phyloP scores from a whole-genome alignment of 1,139 yeast genomes.

The Magnusiomyces sp. region DNA sequence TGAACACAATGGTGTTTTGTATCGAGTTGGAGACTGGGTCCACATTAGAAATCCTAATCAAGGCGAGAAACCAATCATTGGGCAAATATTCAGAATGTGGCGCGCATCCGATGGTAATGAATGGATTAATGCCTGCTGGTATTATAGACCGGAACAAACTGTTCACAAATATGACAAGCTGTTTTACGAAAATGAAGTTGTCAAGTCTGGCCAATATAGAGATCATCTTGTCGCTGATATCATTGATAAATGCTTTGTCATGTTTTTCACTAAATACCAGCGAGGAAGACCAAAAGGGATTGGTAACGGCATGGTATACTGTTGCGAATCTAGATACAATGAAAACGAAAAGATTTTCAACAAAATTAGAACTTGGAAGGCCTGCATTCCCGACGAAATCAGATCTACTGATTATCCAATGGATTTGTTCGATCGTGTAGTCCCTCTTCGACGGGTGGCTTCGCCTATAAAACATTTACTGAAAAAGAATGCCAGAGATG shows the following conservation, averaged over 20 bases:
- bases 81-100: conserved; percentile 92
- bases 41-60: conserved; percentile 80
- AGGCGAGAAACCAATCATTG: conserved; percentile 80
- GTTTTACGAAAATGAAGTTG: conserved; percentile 88
- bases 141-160: conserved; percentile 94
- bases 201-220: conserved; percentile 93
- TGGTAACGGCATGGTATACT: conserved; percentile 57
- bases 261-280: conserved; percentile 87
- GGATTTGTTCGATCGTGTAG: conserved; percentile 40
- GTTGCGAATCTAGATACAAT: conserved; percentile 91
- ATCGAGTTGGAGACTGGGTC: conserved; percentile 93
- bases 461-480: conserved; percentile 77
- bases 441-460: conserved; percentile 55
- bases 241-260: conserved; percentile 88
- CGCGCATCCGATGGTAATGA: conserved; percentile 69
- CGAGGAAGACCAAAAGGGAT: conserved; percentile 89
- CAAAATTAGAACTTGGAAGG: conserved; percentile 96
- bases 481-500: conserved; percentile 61
- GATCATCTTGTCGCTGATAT: conserved; percentile 87
- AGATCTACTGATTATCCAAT: conserved; percentile 78
- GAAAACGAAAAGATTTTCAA: conserved; percentile 85
- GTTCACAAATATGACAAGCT: conserved; percentile 85
- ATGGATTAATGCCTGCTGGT: conserved; percentile 96
- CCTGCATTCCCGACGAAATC: conserved; percentile 94
- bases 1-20: conserved; percentile 60